Base-by-base conservation (phyloP, 2,329 filamentous ascomycete genomes). In the Hypoxylon sp. region DNA sequence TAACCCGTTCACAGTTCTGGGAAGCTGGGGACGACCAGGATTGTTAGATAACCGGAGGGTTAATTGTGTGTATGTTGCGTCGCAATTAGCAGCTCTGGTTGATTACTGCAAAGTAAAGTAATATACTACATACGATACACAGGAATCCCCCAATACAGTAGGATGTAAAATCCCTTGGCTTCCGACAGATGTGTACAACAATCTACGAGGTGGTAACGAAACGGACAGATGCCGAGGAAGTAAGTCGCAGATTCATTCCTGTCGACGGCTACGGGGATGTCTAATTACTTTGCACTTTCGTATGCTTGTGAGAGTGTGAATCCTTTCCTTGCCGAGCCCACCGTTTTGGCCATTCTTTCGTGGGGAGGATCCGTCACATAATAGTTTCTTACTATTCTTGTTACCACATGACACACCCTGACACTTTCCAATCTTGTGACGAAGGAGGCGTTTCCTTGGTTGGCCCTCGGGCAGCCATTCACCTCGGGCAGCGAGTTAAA, bases 401-500 rank as follows among this genome's bases (percentile, higher is more conserved):
- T 61, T 48, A 55, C 49, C 20, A 66, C 56, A 68, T 64, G 62
- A 60, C 65, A 70, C 51, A 42, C 53, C 49, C 17, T 31, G 62
- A 57, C 65, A 70, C 51, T 35, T 49, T 44, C 17, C 20, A 62
- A 42, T 56, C 14, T 44, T 53, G 51, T 71, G 66, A 71, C 66
- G 69, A 59, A 64, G 56, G 66, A 61, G 62, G 69, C 66, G 65
- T 40, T 51, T 54, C 49, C 55, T 64, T 55, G 55, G 59, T 66
- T 69, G 66, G 62, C 30, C 59, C 55, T 60, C 58, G 69, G 61
- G 55, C 59, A 68, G 48, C 57, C 54, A 69, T 70, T 71, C 66
- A 71, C 66, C 69, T 66, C 61, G 69, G 69, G 65, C 66, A 64
- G 48, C 44, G 61, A 64, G 59, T 69, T 64, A 71, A 69, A 68